These are phyloP conservation scores for Raffaelea albimanens DNA, from an alignment of 2,329 filamentous ascomycete genomes.

Conservation along the genomic window DNA sequence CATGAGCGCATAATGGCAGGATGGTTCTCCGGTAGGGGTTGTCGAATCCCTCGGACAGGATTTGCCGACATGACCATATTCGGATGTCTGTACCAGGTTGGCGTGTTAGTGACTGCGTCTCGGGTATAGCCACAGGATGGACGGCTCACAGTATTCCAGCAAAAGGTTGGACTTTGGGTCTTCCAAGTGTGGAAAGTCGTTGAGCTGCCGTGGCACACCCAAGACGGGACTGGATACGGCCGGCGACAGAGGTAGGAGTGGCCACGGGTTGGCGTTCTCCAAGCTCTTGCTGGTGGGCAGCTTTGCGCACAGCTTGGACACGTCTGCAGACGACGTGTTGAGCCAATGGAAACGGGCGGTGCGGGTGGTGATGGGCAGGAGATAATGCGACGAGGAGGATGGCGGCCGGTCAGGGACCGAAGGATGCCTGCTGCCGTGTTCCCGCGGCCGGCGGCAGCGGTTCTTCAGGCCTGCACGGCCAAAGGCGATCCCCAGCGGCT, in stretches of 20 bases:
- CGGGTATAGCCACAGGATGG: background rate
- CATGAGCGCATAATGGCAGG: background rate
- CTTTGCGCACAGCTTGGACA: background rate
- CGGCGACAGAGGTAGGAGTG: too few species aligned
- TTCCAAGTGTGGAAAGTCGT: conserved; percentile 2
- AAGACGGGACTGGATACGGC: background rate
- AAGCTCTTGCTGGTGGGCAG: background rate
- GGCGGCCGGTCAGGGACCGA: too few species aligned
- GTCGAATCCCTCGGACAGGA: background rate
- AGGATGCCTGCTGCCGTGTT: background rate
- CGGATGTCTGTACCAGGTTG: background rate
- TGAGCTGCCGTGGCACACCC: background rate
- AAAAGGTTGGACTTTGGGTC: background rate
- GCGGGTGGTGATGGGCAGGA: background rate
- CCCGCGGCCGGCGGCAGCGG: background rate
- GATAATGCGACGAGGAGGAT: background rate
- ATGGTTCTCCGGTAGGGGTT: conserved; percentile 2
- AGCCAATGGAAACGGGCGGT: background rate
- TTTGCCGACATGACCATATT: background rate
- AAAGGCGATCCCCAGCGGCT: conserved; percentile 4
- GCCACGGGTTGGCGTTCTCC: too few species aligned
- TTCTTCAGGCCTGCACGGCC: conserved; percentile 2
- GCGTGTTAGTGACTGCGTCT: background rate
- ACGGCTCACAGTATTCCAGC: conserved; percentile 2
- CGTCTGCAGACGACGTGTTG: background rate